Evolutionary conservation across 352 stramenopile genomes (phyloP).

Genomic region (Phytophthora foliorum): DNA sequence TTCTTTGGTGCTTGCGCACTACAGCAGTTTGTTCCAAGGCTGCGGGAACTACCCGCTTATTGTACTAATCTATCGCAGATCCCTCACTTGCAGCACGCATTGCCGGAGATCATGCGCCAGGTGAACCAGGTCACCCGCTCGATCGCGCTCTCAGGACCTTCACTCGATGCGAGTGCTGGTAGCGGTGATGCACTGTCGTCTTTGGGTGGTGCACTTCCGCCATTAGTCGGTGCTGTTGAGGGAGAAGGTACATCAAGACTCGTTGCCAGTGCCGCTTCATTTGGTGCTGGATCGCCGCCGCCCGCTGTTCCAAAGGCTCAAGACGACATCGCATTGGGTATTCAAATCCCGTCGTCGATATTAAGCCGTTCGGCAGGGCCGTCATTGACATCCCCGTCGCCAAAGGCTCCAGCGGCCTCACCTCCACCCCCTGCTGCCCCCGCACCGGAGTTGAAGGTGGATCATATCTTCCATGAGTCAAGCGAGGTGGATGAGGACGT

Average conservation of each 20-base stretch:
- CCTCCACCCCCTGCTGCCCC: slow-evolving; percentile 53
- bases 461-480: slow-evolving; percentile 88
- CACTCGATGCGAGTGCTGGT: slow-evolving; percentile 37
- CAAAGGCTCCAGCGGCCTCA: slow-evolving; percentile 51
- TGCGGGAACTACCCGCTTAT: slow-evolving; percentile 98
- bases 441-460: slow-evolving; percentile 71
- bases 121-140: slow-evolving; percentile 85
- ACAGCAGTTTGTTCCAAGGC: slow-evolving; percentile 97
- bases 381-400: slow-evolving; percentile 52
- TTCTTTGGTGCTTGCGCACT: slow-evolving; percentile 98
- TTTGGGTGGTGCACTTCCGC: slow-evolving; percentile 31
- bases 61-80: slow-evolving; percentile 99
- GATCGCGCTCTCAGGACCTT: slow-evolving; percentile 52
- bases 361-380: slow-evolving; percentile 60
- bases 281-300: slow-evolving; percentile 32
- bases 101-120: slow-evolving; percentile 93
- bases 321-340: slow-evolving; percentile 42
- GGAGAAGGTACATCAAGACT: slow-evolving; percentile 36
- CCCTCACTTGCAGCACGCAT: slow-evolving; percentile 95
- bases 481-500: slow-evolving; percentile 72
- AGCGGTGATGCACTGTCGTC: slow-evolving; percentile 28
- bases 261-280: slow-evolving; percentile 28
- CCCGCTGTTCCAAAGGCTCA: slow-evolving; percentile 30
- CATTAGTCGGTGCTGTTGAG: slow-evolving; percentile 25
- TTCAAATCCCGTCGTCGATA: slow-evolving; percentile 55